Conservation (phyloP, 164 flowering plant genomes). For the Protea cynaroides region DNA sequence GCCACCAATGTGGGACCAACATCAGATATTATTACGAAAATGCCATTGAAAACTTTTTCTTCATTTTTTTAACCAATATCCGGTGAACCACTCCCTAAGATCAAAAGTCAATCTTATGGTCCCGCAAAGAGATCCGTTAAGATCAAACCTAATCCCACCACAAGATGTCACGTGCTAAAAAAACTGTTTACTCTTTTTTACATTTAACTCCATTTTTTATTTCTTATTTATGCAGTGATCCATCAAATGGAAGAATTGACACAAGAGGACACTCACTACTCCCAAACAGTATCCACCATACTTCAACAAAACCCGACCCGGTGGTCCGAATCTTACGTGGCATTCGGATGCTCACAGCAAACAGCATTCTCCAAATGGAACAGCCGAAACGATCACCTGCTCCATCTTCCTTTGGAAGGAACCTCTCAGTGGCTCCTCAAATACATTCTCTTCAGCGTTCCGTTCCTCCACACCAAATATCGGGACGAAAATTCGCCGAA, state of each 20-base stretch:
- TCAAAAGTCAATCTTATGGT: no score
- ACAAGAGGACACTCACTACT: constrained; percentile 70
- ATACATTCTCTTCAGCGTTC: constrained; percentile 64
- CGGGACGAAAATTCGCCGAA: constrained; percentile 39
- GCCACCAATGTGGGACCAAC: no score
- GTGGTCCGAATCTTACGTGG: constrained; percentile 32
- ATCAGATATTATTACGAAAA: no score
- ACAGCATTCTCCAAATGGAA: constrained; percentile 66
- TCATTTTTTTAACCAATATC: no score
- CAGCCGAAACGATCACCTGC: constrained; percentile 22
- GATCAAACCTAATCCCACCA: no score
- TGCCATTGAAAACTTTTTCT: no score
- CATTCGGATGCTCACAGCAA: constrained; percentile 26
- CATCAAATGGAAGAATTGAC: constrained; percentile 31
- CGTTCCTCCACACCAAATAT: constrained; percentile 53
- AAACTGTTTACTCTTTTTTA: no score
- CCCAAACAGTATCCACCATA: constrained; percentile 69
- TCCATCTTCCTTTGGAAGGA: constrained; percentile 20
- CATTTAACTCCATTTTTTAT: no score
- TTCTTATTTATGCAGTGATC: constrained; percentile 18
- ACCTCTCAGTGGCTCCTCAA: constrained; percentile 75
- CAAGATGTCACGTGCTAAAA: no score
- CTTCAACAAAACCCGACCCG: constrained; percentile 43
- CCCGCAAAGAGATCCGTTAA: no score
- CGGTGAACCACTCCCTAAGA: no score